Percentiles rank a stretch among this genome's conserved stretches.
Conservation (phyloP, 345 rosid species). For the Lepidium sativum region DNA sequence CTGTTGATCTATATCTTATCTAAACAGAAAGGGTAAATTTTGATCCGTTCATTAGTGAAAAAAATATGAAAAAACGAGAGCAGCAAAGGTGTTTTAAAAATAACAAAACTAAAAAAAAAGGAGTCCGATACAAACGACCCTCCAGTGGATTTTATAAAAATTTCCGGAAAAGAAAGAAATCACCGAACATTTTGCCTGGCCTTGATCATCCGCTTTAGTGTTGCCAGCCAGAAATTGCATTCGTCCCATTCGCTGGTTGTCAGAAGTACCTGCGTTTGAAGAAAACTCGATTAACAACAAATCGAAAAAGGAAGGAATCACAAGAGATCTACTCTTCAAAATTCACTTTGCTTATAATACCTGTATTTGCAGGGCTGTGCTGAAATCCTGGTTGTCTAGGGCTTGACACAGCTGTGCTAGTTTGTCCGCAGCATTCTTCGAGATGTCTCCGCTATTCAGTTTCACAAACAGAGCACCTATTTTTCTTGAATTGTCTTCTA, state of each 20-base stretch:
- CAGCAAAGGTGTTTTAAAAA: background rate
- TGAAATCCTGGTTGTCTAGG: constrained; percentile 66
- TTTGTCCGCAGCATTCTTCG: constrained; percentile 85
- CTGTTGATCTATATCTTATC: constrained; percentile 9
- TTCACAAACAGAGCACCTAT: constrained; percentile 88
- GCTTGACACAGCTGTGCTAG: constrained; percentile 88
- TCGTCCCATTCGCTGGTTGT: constrained; percentile 99
- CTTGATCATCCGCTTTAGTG: constrained; percentile 90
- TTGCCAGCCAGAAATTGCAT: constrained; percentile 92
- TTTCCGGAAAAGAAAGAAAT: background rate
- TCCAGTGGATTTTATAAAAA: constrained; percentile 6
- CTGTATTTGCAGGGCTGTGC: constrained; percentile 89
- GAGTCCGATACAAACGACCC: constrained; percentile 16
- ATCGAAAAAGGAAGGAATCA: background rate
- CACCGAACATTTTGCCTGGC: constrained; percentile 73
- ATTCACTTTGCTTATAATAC: constrained; percentile 24
- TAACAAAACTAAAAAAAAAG: constrained; percentile 8
- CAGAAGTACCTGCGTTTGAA: constrained; percentile 53
- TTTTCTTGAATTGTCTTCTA: constrained; percentile 89
- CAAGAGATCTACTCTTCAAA: background rate
- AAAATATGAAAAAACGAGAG: background rate
- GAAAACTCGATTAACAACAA: background rate
- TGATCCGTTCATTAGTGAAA: background rate
- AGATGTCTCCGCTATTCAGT: constrained; percentile 86
- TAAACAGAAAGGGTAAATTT: background rate